Base-by-base conservation (phyloP, 2,329 filamentous ascomycete genomes). In the Colletotrichum musae region DNA sequence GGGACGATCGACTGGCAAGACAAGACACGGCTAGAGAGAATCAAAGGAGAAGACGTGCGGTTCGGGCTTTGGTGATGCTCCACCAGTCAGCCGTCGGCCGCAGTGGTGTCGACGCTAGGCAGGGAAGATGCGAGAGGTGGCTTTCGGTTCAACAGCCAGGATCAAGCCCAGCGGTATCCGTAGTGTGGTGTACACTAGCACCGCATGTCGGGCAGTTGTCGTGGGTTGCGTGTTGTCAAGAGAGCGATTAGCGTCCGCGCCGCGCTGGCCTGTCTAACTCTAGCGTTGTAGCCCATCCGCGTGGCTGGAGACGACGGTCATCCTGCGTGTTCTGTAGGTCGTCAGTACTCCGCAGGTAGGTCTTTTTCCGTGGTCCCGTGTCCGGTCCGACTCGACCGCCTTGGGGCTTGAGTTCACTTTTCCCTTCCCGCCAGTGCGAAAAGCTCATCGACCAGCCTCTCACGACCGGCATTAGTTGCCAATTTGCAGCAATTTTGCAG, bases 291-390 rank as follows among this genome's bases (percentile, higher is more conserved):
- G 41, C 15, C 62, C 51, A 54, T 65, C 65, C 52, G 53, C 43
- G 66, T 66, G 66, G 43, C 57, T 66, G 36, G 56, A 53, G 66
- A 52, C 50, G 50, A 66, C 39, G 32, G 32, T 7, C 32, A 36
- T 36, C 41, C 51, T 51, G 28, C 62, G 41, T 59, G 41, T 51
- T 60, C 56, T 43, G 50, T 59, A 32, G 26, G 32, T 12, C 51
- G 32, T 36, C 32, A 36, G 32, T 58, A 18, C 54, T 53, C 54
- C 21, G 21, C 21, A 24, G 48, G 61, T 60, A 50, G 66, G 62
- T 60, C 56, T 62, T 47, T 66, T 60, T 65, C 66, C 66, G 66
- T 69, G 62, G 18, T 43, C 26, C 56, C 62, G 56, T 47, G 61
- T 16, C 50, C 54, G 60, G 54, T 26, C 28, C 13, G 62, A 10